Evolutionary conservation across 2,329 filamentous ascomycete species (phyloP).

Genomic region (Arachnomyces sp.): DNA sequence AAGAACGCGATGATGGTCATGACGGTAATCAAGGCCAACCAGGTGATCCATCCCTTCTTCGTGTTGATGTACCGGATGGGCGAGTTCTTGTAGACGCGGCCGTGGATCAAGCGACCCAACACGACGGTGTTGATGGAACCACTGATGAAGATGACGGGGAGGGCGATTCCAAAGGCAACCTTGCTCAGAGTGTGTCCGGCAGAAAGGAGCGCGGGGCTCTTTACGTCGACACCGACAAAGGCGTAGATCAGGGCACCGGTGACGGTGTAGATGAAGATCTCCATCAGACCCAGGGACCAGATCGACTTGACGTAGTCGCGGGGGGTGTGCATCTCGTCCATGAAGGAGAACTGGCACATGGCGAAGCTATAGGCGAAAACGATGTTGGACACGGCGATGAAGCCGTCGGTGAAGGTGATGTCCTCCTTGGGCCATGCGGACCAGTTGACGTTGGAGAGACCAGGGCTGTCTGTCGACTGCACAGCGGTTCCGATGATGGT

Average conservation of each 20-base stretch:
- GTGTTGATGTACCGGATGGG: slow-evolving; percentile 30
- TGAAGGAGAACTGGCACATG: slow-evolving; percentile 43
- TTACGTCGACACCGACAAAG: slow-evolving; percentile 53
- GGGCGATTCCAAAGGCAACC: slow-evolving; percentile 58
- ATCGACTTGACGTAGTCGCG: slow-evolving; percentile 56
- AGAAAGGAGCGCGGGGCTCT: slow-evolving; percentile 59
- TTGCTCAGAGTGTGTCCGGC: slow-evolving; percentile 50
- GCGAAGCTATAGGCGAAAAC: slow-evolving; percentile 60
- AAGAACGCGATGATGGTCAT: slow-evolving; percentile 77
- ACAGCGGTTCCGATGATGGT: slow-evolving; percentile 48
- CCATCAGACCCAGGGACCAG: slow-evolving; percentile 50
- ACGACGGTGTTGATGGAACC: slow-evolving; percentile 30
- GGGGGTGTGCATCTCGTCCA: slow-evolving; percentile 49
- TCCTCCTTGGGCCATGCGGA: neutral
- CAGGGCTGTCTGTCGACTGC: slow-evolving; percentile 6
- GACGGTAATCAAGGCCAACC: slow-evolving; percentile 20
- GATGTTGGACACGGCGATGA: slow-evolving; percentile 59
- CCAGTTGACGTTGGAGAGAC: neutral
- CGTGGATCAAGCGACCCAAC: slow-evolving; percentile 26
- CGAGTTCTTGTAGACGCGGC: slow-evolving; percentile 25
- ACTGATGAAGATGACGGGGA: slow-evolving; percentile 40
- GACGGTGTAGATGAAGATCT: slow-evolving; percentile 55
- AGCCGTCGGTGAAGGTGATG: slow-evolving; percentile 41
- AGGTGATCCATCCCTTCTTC: slow-evolving; percentile 27
- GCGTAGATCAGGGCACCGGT: slow-evolving; percentile 61